Percentiles rank a stretch among this genome's conserved stretches.
Evolutionary conservation across 768 basidiomycete species (phyloP).

Genomic region (Fomitopsis serialis): DNA sequence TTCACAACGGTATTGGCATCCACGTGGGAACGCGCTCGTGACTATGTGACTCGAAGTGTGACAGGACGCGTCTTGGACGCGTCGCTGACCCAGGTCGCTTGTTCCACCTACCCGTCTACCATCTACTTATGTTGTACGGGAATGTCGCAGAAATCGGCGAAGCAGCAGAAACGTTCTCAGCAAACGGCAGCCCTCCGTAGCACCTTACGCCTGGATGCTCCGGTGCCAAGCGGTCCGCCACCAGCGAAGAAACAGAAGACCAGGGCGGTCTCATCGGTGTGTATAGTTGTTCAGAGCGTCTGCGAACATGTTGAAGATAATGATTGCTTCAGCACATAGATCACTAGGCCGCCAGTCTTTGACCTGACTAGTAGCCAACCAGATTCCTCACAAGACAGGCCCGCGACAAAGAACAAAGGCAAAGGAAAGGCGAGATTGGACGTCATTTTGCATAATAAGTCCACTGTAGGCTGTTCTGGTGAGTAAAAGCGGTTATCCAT

Average conservation of each 20-base stretch:
- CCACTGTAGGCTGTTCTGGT: not conserved
- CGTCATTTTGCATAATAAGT: too few species aligned
- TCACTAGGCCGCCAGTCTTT: constrained; percentile 16
- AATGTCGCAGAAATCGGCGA: not conserved
- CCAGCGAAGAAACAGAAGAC: constrained; percentile 20
- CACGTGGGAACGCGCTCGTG: too few species aligned
- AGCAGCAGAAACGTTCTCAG: not conserved
- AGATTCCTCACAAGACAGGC: not conserved
- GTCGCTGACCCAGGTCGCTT: too few species aligned
- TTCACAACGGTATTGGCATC: too few species aligned
- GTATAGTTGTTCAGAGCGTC: not conserved
- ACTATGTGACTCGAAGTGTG: too few species aligned
- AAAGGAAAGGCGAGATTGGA: constrained; percentile 17
- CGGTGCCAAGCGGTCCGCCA: constrained; percentile 7
- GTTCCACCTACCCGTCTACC: too few species aligned
- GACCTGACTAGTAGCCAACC: constrained; percentile 12
- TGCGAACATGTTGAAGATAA: constrained; percentile 2
- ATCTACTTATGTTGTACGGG: too few species aligned
- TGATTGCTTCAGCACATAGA: constrained; percentile 10
- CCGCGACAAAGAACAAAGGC: constrained; percentile 12
- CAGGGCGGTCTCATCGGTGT: constrained; percentile 17
- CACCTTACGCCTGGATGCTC: constrained; percentile 1
- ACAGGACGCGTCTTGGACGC: too few species aligned
- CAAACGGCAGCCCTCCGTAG: not conserved
- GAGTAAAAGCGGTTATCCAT: not conserved